These are phyloP conservation scores for Euphrasia arctica DNA, from an alignment of 305 asterid genomes.

Conservation along the genomic window DNA sequence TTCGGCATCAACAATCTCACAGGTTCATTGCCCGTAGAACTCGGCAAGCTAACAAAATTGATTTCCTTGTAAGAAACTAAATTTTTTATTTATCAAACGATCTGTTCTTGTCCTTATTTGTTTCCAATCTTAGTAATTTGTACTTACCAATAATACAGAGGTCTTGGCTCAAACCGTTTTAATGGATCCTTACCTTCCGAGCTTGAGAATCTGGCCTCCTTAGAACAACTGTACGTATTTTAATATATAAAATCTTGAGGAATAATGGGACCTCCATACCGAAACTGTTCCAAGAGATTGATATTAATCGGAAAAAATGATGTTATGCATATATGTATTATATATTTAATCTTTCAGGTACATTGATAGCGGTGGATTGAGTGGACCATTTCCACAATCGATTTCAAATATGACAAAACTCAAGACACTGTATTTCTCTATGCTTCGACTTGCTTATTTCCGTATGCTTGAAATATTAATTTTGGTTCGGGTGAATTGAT, in stretches of 20 bases:
- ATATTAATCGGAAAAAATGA: slow-evolving; percentile 5
- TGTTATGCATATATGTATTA: no score
- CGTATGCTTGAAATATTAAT: slow-evolving; percentile 6
- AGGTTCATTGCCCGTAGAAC: slow-evolving; percentile 49
- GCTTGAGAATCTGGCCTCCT: slow-evolving; percentile 43
- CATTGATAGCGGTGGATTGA: slow-evolving; percentile 65
- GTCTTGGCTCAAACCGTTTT: slow-evolving; percentile 57
- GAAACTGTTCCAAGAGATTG: neutral
- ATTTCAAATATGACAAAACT: slow-evolving; percentile 51
- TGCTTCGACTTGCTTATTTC: slow-evolving; percentile 14
- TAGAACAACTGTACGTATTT: slow-evolving; percentile 43
- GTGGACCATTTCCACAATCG: slow-evolving; percentile 61
- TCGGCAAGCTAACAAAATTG: slow-evolving; percentile 51
- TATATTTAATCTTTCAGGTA: slow-evolving; percentile 41
- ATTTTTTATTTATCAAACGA: neutral
- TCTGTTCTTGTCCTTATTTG: neutral
- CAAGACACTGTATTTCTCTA: slow-evolving; percentile 35
- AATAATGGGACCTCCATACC: neutral
- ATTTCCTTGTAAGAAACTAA: slow-evolving; percentile 40
- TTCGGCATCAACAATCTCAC: slow-evolving; percentile 58
- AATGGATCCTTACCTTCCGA: slow-evolving; percentile 47
- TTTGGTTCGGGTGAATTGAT: neutral
- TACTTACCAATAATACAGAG: slow-evolving; percentile 29
- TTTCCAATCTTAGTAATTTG: slow-evolving; percentile 1
- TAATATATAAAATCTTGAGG: neutral